Evolutionary conservation across 805 yeast species (phyloP).

Genomic region (Sugiyamaella lignohabitans): DNA sequence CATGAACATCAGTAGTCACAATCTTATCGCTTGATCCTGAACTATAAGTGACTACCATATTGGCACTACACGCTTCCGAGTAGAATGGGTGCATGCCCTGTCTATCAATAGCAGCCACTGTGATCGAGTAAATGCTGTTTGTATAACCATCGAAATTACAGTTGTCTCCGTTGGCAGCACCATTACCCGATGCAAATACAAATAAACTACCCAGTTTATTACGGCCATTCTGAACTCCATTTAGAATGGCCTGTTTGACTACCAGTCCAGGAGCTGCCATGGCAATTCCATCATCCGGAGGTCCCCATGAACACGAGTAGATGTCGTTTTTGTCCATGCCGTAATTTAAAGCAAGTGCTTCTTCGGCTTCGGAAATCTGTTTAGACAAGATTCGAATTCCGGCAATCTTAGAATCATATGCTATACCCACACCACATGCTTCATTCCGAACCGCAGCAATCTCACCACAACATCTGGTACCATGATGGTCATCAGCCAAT

Average conservation of each 20-base stretch:
- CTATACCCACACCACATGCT: slow-evolving; percentile 96
- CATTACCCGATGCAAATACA: slow-evolving; percentile 96
- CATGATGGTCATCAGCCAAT: slow-evolving; percentile 80
- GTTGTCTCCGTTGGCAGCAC: slow-evolving; percentile 74
- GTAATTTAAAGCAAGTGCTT: slow-evolving; percentile 80
- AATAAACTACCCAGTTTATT: slow-evolving; percentile 75
- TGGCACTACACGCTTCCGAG: slow-evolving; percentile 91
- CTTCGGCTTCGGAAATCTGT: slow-evolving; percentile 73
- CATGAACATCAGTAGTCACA: slow-evolving; percentile 79
- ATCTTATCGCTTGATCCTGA: slow-evolving; percentile 60
- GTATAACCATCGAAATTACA: slow-evolving; percentile 98
- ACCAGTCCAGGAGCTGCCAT: slow-evolving; percentile 77
- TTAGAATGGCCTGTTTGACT: slow-evolving; percentile 76
- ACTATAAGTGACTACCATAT: slow-evolving; percentile 85
- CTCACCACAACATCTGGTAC: slow-evolving; percentile 97
- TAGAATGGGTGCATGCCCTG: slow-evolving; percentile 82
- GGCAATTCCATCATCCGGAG: slow-evolving; percentile 83
- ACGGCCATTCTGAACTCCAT: slow-evolving; percentile 80
- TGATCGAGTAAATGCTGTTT: slow-evolving; percentile 87
- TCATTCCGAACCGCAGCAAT: slow-evolving; percentile 79
- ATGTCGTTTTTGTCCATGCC: slow-evolving; percentile 82
- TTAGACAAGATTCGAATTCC: slow-evolving; percentile 89
- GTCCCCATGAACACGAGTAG: slow-evolving; percentile 98
- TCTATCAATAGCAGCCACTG: slow-evolving; percentile 89
- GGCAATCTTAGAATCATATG: slow-evolving; percentile 75